These are phyloP conservation scores for Phytopythium sindhum DNA, from an alignment of 352 stramenopile species.

Conservation along the genomic window DNA sequence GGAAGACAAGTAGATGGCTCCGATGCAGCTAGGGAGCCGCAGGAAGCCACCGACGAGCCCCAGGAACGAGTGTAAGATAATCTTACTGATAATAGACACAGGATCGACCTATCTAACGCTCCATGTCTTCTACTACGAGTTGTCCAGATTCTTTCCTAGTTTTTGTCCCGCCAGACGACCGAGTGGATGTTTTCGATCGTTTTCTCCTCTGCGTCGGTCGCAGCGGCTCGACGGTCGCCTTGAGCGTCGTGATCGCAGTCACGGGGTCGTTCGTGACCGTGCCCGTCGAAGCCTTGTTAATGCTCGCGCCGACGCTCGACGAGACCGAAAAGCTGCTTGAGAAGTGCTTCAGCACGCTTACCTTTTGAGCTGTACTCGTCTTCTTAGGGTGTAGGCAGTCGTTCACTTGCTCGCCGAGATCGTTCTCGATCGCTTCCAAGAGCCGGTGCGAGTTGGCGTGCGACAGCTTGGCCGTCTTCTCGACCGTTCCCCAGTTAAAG, in stretches of 20 bases:
- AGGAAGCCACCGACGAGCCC: neutral
- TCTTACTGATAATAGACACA: neutral
- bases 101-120: neutral
- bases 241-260: neutral
- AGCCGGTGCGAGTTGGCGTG: constrained; percentile 22
- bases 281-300: neutral
- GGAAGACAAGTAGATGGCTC: no score
- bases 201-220: neutral
- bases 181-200: neutral
- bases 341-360: constrained; percentile 1
- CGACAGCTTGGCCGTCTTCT: constrained; percentile 24
- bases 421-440: constrained; percentile 27
- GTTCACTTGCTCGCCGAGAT: constrained; percentile 22
- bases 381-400: constrained; percentile 1
- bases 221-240: neutral
- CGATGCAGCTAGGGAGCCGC: neutral
- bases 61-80: neutral
- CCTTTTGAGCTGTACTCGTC: neutral
- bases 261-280: neutral
- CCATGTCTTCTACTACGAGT: constrained; percentile 14
- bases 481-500: constrained; percentile 37
- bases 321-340: neutral
- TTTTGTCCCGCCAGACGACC: no score
- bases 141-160: neutral
- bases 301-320: neutral